Conservation (phyloP, 2,329 filamentous ascomycete genomes). For the Colletotrichum limetticola region DNA sequence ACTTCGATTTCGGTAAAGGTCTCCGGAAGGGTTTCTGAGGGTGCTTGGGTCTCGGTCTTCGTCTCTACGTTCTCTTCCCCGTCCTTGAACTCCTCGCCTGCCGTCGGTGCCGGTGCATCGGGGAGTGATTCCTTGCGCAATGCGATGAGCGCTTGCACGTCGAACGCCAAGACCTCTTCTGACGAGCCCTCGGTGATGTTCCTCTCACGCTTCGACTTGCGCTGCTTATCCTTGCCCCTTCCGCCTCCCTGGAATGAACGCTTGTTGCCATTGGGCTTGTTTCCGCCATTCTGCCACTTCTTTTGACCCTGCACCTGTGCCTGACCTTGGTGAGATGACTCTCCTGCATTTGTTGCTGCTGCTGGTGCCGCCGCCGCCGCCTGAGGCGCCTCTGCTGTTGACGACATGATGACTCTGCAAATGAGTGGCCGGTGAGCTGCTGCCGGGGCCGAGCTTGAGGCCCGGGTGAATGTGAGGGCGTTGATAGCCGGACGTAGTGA, state of each 20-base stretch:
- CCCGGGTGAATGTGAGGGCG: constrained; percentile 3
- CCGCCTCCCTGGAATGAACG: constrained; percentile 30
- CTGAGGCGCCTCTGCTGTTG: constrained; percentile 10
- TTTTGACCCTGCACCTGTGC: not conserved
- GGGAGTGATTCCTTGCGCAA: constrained; percentile 48
- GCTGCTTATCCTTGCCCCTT: constrained; percentile 48
- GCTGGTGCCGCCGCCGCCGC: not conserved
- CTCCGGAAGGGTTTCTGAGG: constrained; percentile 63
- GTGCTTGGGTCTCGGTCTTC: not conserved
- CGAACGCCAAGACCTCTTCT: constrained; percentile 74
- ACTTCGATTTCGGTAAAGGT: constrained; percentile 82
- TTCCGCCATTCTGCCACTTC: constrained; percentile 22
- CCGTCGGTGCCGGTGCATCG: constrained; percentile 36
- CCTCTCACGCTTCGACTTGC: constrained; percentile 68
- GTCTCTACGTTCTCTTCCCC: constrained; percentile 35
- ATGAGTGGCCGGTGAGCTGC: not conserved
- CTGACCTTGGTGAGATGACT: constrained; percentile 26
- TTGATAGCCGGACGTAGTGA: constrained; percentile 23
- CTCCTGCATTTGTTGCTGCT: not conserved
- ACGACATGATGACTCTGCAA: constrained; percentile 10
- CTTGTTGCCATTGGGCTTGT: constrained; percentile 34
- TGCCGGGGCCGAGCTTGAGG: not conserved
- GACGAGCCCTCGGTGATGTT: constrained; percentile 70
- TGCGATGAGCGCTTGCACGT: constrained; percentile 67
- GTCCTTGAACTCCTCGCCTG: constrained; percentile 41